Evolutionary conservation across 1,139 yeast genomes (phyloP).

Genomic region (Suhomyces bokatorum): DNA sequence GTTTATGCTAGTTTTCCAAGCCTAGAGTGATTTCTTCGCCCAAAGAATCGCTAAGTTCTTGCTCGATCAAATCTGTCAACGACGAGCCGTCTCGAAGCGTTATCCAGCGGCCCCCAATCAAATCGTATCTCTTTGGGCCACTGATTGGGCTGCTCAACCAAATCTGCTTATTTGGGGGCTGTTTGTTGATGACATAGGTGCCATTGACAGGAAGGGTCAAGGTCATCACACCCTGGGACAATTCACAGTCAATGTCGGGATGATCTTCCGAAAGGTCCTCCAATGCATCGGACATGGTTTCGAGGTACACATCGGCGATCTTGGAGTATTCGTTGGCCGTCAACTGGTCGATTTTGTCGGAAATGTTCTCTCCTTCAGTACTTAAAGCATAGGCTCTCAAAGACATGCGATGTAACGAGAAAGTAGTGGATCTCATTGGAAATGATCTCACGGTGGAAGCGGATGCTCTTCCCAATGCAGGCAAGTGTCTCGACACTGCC

Average conservation of each 20-base stretch:
- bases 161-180: slow-evolving; percentile 90
- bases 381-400: slow-evolving; percentile 20
- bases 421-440: background rate
- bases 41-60: slow-evolving; percentile 48
- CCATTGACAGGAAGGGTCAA: slow-evolving; percentile 67
- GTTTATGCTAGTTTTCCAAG: slow-evolving; percentile 19
- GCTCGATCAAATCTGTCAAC: slow-evolving; percentile 47
- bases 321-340: slow-evolving; percentile 55
- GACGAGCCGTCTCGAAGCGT: slow-evolving; percentile 57
- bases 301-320: slow-evolving; percentile 63
- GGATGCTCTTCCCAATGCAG: background rate
- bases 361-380: slow-evolving; percentile 55
- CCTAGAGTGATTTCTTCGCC: slow-evolving; percentile 29
- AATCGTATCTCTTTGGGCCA: slow-evolving; percentile 80
- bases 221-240: slow-evolving; percentile 81
- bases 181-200: slow-evolving; percentile 85
- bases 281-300: slow-evolving; percentile 58
- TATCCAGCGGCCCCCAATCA: slow-evolving; percentile 58
- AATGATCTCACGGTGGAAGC: background rate
- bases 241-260: slow-evolving; percentile 73
- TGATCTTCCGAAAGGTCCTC: slow-evolving; percentile 61
- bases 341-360: slow-evolving; percentile 49
- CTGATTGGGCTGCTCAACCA: slow-evolving; percentile 91
- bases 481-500: background rate
- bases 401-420: background rate